Conservation (phyloP, 257 asterid genomes). For the Petunia secreta region DNA sequence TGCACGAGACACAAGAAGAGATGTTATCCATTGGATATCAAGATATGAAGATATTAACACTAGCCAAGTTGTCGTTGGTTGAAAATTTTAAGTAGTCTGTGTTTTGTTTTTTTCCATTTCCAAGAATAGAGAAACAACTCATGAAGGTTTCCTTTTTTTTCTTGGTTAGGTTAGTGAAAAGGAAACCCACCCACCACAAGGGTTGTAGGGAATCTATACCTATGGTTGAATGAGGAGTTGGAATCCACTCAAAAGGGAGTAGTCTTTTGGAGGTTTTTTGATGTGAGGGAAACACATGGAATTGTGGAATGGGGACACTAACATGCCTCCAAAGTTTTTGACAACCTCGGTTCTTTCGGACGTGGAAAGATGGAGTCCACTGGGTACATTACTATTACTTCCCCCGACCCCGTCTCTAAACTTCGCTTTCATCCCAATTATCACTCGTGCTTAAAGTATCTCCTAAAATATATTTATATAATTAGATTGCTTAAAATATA, state of each 20-base stretch:
- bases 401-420: slow-evolving; percentile 33
- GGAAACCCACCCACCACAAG: slow-evolving; percentile 57
- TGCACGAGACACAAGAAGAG: slow-evolving; percentile 37
- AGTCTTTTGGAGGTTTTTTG: slow-evolving; percentile 24
- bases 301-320: slow-evolving; percentile 52
- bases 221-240: slow-evolving; percentile 67
- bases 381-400: slow-evolving; percentile 26
- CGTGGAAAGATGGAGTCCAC: slow-evolving; percentile 70
- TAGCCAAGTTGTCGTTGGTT: neutral
- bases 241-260: slow-evolving; percentile 59
- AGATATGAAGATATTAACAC: slow-evolving; percentile 32
- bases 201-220: slow-evolving; percentile 44
- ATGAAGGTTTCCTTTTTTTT: neutral
- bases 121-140: neutral
- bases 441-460: neutral
- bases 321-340: slow-evolving; percentile 54
- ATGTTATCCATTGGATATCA: slow-evolving; percentile 26
- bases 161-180: slow-evolving; percentile 53
- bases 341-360: slow-evolving; percentile 48
- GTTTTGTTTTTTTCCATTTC: neutral
- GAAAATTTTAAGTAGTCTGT: neutral
- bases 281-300: slow-evolving; percentile 52
- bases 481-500: too few species aligned
- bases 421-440: slow-evolving; percentile 14
- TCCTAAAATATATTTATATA: too few species aligned